Percentiles rank a stretch among this genome's conserved stretches.
phyloP scores from a whole-genome alignment of 2,329 filamentous ascomycete genomes.

The Elsinoe batatas region DNA sequence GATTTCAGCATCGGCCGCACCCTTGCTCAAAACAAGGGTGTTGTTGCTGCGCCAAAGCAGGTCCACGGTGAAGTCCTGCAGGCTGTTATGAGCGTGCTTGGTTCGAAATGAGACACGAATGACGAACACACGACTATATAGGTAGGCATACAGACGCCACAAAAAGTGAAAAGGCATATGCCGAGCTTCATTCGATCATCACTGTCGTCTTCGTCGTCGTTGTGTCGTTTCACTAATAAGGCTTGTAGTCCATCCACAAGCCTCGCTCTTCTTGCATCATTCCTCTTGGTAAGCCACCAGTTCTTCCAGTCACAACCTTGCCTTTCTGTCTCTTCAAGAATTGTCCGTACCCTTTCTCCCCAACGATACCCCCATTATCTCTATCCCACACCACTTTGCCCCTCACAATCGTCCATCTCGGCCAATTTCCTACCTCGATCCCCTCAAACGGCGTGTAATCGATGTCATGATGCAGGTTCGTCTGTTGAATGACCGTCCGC shows the following conservation, averaged over 20 bases:
- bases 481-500: constrained; percentile 28
- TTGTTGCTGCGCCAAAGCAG: constrained; percentile 72
- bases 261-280: constrained; percentile 24
- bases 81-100: constrained; percentile 72
- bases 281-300: constrained; percentile 23
- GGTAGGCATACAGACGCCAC: neutral
- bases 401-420: constrained; percentile 49
- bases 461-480: constrained; percentile 49
- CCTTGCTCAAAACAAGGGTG: constrained; percentile 81
- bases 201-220: neutral
- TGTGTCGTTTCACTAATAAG: neutral
- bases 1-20: constrained; percentile 84
- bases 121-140: neutral
- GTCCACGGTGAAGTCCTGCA: constrained; percentile 68
- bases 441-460: constrained; percentile 57
- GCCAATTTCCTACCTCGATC: constrained; percentile 48
- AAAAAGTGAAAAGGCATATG: neutral
- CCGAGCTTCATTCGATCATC: neutral
- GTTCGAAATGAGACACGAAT: constrained; percentile 27
- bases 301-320: constrained; percentile 23
- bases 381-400: constrained; percentile 51
- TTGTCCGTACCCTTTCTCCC: constrained; percentile 25
- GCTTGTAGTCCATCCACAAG: constrained; percentile 20
- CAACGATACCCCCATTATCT: constrained; percentile 40
- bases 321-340: constrained; percentile 31